Percentiles rank a stretch among this genome's conserved stretches.
Conservation (phyloP, 2,329 filamentous ascomycete species). For the Emericellopsis cladophorae region DNA sequence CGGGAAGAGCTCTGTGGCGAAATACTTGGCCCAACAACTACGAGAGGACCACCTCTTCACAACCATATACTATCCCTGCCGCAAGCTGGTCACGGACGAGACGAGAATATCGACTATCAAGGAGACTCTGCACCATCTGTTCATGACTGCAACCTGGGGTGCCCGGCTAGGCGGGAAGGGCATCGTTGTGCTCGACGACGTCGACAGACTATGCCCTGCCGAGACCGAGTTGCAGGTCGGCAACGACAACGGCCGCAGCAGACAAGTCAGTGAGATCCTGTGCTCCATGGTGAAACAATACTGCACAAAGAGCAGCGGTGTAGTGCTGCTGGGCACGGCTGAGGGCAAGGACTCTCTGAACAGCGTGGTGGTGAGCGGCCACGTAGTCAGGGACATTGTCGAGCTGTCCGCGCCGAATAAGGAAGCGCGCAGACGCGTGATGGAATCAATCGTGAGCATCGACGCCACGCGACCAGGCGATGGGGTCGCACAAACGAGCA, state of each 20-base stretch:
- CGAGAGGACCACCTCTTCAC: slow-evolving; percentile 65
- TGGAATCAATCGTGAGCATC: slow-evolving; percentile 63
- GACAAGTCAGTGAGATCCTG: slow-evolving; percentile 83
- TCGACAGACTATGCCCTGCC: slow-evolving; percentile 83
- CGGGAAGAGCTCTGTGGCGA: slow-evolving; percentile 75
- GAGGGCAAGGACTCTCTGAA: slow-evolving; percentile 90
- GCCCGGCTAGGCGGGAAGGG: slow-evolving; percentile 74
- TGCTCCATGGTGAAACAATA: slow-evolving; percentile 75
- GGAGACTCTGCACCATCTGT: slow-evolving; percentile 71
- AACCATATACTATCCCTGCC: slow-evolving; percentile 75
- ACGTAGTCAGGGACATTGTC: slow-evolving; percentile 85
- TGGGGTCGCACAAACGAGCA: slow-evolving; percentile 13
- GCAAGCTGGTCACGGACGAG: slow-evolving; percentile 81
- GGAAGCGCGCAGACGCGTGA: slow-evolving; percentile 69
- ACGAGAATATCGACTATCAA: slow-evolving; percentile 83
- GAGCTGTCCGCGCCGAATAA: slow-evolving; percentile 86
- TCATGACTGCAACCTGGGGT: slow-evolving; percentile 85
- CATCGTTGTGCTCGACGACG: slow-evolving; percentile 79
- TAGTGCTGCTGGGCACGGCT: slow-evolving; percentile 81
- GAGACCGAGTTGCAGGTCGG: slow-evolving; percentile 92
- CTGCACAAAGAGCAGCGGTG: slow-evolving; percentile 64
- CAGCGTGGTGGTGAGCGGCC: slow-evolving; percentile 78
- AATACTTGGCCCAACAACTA: slow-evolving; percentile 61
- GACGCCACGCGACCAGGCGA: slow-evolving; percentile 28
- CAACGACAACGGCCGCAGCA: slow-evolving; percentile 83